These are phyloP conservation scores for Protostelium mycophagum DNA, from an alignment of 78 protist species.

Conservation along the genomic window DNA sequence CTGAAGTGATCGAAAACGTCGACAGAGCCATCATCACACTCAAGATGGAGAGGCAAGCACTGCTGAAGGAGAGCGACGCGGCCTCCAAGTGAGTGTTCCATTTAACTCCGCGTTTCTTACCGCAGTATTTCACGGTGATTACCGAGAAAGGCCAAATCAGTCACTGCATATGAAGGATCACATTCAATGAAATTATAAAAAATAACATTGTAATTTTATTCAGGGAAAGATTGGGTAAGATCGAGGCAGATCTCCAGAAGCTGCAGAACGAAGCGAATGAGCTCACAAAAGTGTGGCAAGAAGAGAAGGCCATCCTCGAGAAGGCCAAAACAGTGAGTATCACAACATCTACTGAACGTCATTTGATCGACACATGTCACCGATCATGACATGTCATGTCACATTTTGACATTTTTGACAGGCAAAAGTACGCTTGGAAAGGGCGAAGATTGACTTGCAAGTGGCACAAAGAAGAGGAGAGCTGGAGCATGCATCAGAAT, in stretches of 20 bases:
- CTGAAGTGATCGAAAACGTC: constrained; percentile 86
- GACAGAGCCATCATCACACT: constrained; percentile 81
- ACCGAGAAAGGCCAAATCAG: background rate
- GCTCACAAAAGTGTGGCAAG: constrained; percentile 19
- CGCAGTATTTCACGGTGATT: too few species aligned
- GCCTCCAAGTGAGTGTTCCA: constrained; percentile 23
- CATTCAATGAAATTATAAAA: constrained; percentile 53
- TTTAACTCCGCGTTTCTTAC: too few species aligned
- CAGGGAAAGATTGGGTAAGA: constrained; percentile 27
- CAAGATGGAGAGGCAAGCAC: constrained; percentile 88
- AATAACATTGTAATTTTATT: too few species aligned
- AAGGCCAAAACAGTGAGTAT: too few species aligned
- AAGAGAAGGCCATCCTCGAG: constrained; percentile 32
- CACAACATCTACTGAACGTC: too few species aligned
- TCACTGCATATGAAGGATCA: too few species aligned
- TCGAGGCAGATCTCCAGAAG: constrained; percentile 68
- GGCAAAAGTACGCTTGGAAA: constrained; percentile 62
- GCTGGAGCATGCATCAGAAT: constrained; percentile 81
- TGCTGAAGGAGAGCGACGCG: constrained; percentile 75
- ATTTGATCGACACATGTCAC: too few species aligned
- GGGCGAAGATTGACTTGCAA: constrained; percentile 54
- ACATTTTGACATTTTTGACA: too few species aligned
- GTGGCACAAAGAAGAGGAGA: constrained; percentile 85
- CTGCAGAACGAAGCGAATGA: constrained; percentile 27
- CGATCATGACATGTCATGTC: too few species aligned